Base-by-base conservation (phyloP, 2,329 filamentous ascomycete genomes). In the Gremmenia infestans region DNA sequence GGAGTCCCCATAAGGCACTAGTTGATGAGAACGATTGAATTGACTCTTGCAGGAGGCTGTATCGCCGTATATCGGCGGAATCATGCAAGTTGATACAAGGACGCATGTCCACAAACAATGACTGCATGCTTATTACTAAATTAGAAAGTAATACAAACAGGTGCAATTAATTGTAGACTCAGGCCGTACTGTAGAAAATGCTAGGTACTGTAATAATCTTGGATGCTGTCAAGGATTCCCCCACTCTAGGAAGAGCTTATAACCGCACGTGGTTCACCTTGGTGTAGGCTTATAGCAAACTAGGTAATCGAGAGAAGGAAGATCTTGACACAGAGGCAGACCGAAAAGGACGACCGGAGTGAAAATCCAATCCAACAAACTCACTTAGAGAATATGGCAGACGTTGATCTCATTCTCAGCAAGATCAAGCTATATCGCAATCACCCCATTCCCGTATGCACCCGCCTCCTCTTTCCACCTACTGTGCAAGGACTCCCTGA, bases 351-450 rank as follows among this genome's bases (percentile, higher is more conserved):
- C 28, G 28, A 32, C 28, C 28, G 28, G 9, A 32, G 7, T 40
- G 17, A 17, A 17, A 39, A 7, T 17, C n/a, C 14, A 15, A 40
- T 5, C 14, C 37, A 17, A 40, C 12, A 15, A 40, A 9, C 15
- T 14, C 12, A 45, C 12, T 17, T 45, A 2, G 19, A 12, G 19
- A 52, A 32, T 14, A 62, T 62, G 58, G 52, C 59, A 36, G 61
- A 62, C 43, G 47, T 56, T 7, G 53, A 52, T 9, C 52, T 62
- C 17, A 54, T 64, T 22, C 56, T 62, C 17, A 54, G 53, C 14
- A 60, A 60, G 15, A 52, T 59, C n/a, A 64, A 64, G 25, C 53
- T 62, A n/a, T 64, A 64, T 37, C 56, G 47, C 39, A 49, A 58
- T 22, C 56, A 58, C 28, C 62, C 60, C 2, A 37, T 62, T 25